Conservation (phyloP, 2,329 filamentous ascomycete species). For the Apiospora aurea region DNA sequence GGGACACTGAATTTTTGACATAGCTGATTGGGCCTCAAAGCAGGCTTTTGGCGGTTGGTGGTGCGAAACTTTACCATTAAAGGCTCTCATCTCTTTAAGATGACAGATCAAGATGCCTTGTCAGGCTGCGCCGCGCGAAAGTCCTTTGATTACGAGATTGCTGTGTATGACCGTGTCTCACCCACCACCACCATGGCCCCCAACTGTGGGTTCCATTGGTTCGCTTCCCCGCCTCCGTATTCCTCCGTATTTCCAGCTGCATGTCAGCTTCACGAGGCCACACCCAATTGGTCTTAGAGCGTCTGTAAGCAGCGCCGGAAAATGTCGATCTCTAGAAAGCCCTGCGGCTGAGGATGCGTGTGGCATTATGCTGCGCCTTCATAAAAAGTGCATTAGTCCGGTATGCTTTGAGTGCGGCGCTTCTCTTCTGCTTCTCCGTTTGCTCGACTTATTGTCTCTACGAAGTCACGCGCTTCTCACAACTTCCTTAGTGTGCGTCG, state of each 20-base stretch:
- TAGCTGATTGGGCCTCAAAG: neutral
- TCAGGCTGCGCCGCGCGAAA: neutral
- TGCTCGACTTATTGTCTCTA: too few species aligned
- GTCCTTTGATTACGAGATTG: neutral
- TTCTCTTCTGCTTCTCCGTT: too few species aligned
- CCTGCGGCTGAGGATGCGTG: neutral
- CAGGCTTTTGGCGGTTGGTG: neutral
- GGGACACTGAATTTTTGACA: too few species aligned
- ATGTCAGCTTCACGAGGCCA: conserved; percentile 16
- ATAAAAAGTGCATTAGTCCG: neutral
- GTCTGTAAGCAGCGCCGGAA: neutral
- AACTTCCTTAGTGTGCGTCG: too few species aligned
- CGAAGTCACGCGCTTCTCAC: too few species aligned
- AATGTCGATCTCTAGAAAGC: neutral
- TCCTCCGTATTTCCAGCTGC: conserved; percentile 9
- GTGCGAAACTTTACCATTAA: neutral
- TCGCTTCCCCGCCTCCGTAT: neutral
- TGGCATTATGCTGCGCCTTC: neutral
- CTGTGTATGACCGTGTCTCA: neutral
- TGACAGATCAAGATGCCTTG: neutral
- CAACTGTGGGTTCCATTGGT: neutral
- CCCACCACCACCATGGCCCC: neutral
- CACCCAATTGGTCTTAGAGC: neutral
- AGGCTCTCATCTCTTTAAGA: neutral
- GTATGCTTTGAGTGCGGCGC: too few species aligned